These are phyloP conservation scores for Eimeria praecox DNA, from an alignment of 169 alveolate genomes.

Conservation along the genomic window DNA sequence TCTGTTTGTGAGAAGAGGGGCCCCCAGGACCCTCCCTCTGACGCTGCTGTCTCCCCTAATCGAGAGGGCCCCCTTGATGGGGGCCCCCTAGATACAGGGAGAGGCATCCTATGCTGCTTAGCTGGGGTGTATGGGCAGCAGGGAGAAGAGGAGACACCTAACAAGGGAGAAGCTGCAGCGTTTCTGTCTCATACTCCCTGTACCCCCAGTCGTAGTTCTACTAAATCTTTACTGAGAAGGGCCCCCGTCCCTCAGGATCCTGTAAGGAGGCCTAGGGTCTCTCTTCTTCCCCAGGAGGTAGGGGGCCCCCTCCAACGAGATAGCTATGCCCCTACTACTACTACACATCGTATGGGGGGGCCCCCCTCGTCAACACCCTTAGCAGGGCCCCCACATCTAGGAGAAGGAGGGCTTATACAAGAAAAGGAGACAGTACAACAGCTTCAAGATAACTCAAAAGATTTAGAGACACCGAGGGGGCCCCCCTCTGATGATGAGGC, in stretches of 20 bases:
- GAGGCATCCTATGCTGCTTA: not conserved
- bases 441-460: no score
- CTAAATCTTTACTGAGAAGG: not conserved
- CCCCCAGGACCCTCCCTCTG: not conserved
- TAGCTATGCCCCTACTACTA: not conserved
- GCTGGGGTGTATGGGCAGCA: not conserved
- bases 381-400: not conserved
- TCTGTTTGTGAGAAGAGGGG: not conserved
- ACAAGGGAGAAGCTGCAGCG: not conserved
- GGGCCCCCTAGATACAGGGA: not conserved
- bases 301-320: not conserved
- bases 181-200: not conserved
- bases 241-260: constrained; percentile 30
- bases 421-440: not conserved
- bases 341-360: not conserved
- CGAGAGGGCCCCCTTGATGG: not conserved
- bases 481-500: no score
- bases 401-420: not conserved
- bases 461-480: no score
- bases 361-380: not conserved
- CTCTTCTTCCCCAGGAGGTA: not conserved
- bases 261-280: constrained; percentile 33
- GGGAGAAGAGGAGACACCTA: constrained; percentile 30
- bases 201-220: not conserved
- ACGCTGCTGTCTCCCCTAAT: not conserved